These are phyloP conservation scores for Solanum etuberosum DNA, from an alignment of 257 asterid species.

Conservation along the genomic window DNA sequence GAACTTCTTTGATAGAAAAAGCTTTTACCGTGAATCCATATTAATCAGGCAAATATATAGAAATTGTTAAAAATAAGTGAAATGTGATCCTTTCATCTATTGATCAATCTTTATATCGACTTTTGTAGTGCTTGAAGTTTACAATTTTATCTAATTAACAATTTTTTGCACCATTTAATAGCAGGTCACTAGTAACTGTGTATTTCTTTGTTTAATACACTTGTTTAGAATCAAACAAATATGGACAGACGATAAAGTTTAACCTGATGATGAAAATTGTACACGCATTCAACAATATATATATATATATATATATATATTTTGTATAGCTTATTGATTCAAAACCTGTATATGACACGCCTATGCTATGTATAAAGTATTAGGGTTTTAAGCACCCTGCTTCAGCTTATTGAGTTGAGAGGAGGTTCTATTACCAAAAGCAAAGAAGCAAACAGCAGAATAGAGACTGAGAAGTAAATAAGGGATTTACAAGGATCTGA, in stretches of 20 bases:
- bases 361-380: not conserved
- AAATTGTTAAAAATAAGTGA: too few species aligned
- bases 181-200: not conserved
- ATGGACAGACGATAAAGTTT: not conserved
- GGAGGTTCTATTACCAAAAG: slow-evolving; percentile 59
- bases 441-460: slow-evolving; percentile 39
- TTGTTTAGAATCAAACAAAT: not conserved
- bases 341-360: not conserved
- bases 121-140: not conserved
- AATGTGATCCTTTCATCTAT: not conserved
- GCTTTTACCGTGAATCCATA: too few species aligned
- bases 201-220: not conserved
- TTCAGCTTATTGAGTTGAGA: slow-evolving; percentile 15
- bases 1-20: too few species aligned
- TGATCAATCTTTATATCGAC: not conserved
- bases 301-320: not conserved
- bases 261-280: not conserved
- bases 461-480: slow-evolving; percentile 39
- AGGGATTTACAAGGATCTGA: slow-evolving; percentile 64
- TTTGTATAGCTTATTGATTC: not conserved
- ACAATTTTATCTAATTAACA: not conserved
- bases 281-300: not conserved
- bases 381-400: not conserved
- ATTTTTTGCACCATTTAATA: not conserved
- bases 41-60: too few species aligned